A percentile compares a stretch with the other conserved stretches of the same genome.
Conservation (phyloP, 1,284 basidiomycete genomes). For the Naganishia sp. region DNA sequence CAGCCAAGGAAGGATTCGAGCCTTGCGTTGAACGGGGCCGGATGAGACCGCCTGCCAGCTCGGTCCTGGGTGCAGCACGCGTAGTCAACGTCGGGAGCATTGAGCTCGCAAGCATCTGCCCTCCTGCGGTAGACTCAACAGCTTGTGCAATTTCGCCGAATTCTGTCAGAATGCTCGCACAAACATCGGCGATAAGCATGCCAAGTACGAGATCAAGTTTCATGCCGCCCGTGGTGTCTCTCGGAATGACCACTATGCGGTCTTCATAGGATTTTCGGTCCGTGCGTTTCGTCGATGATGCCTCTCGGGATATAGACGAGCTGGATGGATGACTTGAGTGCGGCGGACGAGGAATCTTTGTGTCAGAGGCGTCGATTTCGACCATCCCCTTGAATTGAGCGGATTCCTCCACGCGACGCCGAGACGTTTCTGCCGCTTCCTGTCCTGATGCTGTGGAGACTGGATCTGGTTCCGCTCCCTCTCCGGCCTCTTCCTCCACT, state of each 20-base stretch:
- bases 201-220: conserved; percentile 34
- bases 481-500: conserved; percentile 29
- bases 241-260: conserved; percentile 33
- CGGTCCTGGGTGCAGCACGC: conserved; percentile 1
- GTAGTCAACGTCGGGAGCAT: conserved; percentile 32
- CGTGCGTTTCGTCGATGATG: background rate
- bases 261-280: conserved; percentile 33
- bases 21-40: conserved; percentile 26
- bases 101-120: conserved; percentile 30
- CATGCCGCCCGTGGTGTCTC: conserved; percentile 27
- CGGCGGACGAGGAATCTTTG: conserved; percentile 1
- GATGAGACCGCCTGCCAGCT: background rate
- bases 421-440: background rate
- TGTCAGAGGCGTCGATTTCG: conserved; percentile 35
- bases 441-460: background rate
- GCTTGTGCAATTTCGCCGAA: conserved; percentile 34
- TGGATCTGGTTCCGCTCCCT: background rate
- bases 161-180: conserved; percentile 34
- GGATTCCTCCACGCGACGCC: conserved; percentile 32
- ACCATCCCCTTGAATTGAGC: conserved; percentile 33
- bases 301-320: background rate
- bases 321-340: conserved; percentile 10
- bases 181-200: conserved; percentile 34
- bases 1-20: conserved; percentile 28
- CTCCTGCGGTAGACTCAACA: conserved; percentile 30